Evolutionary conservation across 2,329 filamentous ascomycete genomes (phyloP).

Genomic region (Sporothrix globosa): DNA sequence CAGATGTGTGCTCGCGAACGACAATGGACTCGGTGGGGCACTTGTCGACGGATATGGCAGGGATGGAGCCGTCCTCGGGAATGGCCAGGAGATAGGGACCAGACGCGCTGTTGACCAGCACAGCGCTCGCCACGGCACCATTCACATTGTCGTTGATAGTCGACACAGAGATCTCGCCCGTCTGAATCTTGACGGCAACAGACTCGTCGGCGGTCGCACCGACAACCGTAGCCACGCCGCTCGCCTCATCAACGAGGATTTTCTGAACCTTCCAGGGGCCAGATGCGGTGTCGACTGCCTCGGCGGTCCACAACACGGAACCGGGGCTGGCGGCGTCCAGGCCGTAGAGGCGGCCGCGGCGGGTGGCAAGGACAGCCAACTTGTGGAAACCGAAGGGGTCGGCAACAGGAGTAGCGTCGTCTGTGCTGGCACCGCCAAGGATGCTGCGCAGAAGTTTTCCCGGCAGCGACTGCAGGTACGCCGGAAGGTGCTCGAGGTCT

Average conservation of each 20-base stretch:
- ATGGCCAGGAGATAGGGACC: conserved; percentile 61
- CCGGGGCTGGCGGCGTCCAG: conserved; percentile 77
- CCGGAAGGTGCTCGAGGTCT: conserved; percentile 76
- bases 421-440: conserved; percentile 56
- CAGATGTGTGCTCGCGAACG: conserved; percentile 47
- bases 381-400: conserved; percentile 82
- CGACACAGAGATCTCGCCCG: conserved; percentile 53
- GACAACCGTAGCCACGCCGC: conserved; percentile 61
- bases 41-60: conserved; percentile 50
- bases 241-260: conserved; percentile 63
- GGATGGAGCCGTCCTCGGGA: conserved; percentile 53
- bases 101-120: conserved; percentile 55
- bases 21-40: conserved; percentile 60
- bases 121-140: conserved; percentile 50
- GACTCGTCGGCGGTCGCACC: conserved; percentile 62
- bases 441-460: conserved; percentile 68
- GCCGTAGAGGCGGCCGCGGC: conserved; percentile 76
- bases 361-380: conserved; percentile 77
- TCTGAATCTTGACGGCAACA: conserved; percentile 57
- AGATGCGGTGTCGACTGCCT: conserved; percentile 61
- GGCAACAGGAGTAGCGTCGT: conserved; percentile 40
- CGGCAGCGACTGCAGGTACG: conserved; percentile 71
- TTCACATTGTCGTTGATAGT: conserved; percentile 45
- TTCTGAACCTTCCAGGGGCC: conserved; percentile 68
- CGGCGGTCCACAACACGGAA: conserved; percentile 72